Evolutionary conservation across 2,329 filamentous ascomycete genomes (phyloP), one percentile per base, ranked within the genome.

Genomic region (Talaromyces sp.): DNA sequence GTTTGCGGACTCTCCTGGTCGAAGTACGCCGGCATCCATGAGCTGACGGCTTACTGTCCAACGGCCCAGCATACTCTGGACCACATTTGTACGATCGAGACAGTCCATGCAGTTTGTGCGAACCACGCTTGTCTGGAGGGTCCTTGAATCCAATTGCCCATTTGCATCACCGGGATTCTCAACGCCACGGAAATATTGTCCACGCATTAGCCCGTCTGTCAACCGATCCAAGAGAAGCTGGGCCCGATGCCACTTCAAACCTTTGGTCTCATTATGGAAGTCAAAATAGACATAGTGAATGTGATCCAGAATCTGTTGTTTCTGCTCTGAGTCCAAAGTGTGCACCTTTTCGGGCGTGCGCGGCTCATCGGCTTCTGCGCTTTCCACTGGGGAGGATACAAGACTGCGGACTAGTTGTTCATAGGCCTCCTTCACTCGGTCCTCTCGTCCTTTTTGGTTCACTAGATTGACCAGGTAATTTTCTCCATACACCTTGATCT

Each of bases 61-160:
- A 57, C 94, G 89, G 9, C 91, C 95, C 62, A 99, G 86, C 90
- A 98, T 96, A 75, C 92, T 96, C 78, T 99, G 95, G 3, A 99
- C 92, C 6, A 99, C 93, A 70, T 99, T 99, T 59, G 95, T 99
- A 59, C 95, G 90, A 76, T 99, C 95, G 14, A 99, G 85, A 68
- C 96, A 99, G 77, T 99, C 95, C 95, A 99, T 99, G 79, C 95
- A 99, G 76, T 99, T 99, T 44, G 95, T 97, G 59, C 95, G 89
- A 66, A 99, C 93, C 16, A 98, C 93, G 64, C 91, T 92, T 1
- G 87, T 91, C 81, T 99, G 95, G 66, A 86, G 83, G 64, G 86
- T 88, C 65, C 92, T 88, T 36, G 92, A 86, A 69, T 98, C 94
- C 12, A 97, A 83, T 18, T 85, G 86, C 33, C 89, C 90, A 62